phyloP scores from a whole-genome alignment of 371 early-diverging fungal genomes.

The Rhizopus stolonifer region DNA sequence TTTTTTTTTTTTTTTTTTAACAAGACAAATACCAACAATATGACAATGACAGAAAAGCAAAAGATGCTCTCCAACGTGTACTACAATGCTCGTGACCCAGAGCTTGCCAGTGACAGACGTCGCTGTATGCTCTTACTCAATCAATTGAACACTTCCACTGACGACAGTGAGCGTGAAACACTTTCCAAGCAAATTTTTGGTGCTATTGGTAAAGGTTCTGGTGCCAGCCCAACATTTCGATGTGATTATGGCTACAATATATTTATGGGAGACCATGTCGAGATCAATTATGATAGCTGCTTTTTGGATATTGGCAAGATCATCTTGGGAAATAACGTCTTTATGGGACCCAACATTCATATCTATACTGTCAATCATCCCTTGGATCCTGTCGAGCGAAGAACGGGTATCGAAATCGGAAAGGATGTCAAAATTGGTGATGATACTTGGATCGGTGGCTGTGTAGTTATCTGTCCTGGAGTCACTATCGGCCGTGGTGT shows the following conservation, averaged over 20 bases:
- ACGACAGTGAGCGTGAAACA: constrained; percentile 25
- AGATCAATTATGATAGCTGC: constrained; percentile 65
- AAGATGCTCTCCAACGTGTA: constrained; percentile 69
- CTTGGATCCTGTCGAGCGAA: constrained; percentile 47
- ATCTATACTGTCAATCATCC: constrained; percentile 82
- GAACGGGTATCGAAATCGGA: constrained; percentile 22
- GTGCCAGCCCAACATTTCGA: constrained; percentile 63
- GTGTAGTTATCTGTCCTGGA: constrained; percentile 73
- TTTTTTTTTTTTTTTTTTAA: background rate
- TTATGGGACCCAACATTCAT: constrained; percentile 79
- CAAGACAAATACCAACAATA: background rate
- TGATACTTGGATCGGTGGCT: constrained; percentile 75
- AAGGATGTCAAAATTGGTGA: constrained; percentile 55
- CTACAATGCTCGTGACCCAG: constrained; percentile 60
- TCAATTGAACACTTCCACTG: constrained; percentile 42
- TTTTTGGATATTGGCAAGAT: constrained; percentile 71
- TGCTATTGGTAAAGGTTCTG: constrained; percentile 42
- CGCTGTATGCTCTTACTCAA: constrained; percentile 37
- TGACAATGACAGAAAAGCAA: constrained; percentile 47
- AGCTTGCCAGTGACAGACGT: constrained; percentile 55
- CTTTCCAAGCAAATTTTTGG: constrained; percentile 58
- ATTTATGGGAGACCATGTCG: constrained; percentile 62
- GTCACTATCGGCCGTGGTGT: constrained; percentile 80
- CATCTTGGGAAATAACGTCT: constrained; percentile 62
- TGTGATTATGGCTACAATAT: constrained; percentile 80